Conservation (phyloP, 306 rosid species). For the Rosa rugosa region DNA sequence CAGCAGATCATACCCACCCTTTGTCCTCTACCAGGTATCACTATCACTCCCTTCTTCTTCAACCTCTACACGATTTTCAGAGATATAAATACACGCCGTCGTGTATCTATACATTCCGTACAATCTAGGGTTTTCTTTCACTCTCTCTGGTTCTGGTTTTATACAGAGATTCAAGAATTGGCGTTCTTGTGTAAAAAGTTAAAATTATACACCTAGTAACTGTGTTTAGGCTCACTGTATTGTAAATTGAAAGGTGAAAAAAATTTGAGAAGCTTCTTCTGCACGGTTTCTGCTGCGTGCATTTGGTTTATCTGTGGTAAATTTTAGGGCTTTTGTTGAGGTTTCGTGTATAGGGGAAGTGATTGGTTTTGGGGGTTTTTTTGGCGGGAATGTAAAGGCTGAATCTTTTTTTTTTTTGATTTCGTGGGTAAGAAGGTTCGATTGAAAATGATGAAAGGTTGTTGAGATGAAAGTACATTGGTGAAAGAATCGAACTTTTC, state of each 20-base stretch:
- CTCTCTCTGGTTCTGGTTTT: background rate
- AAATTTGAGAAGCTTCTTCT: background rate
- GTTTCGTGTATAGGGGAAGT: too few relatives aligned
- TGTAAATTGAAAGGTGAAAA: background rate
- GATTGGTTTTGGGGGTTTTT: background rate
- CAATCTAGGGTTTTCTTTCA: constrained; percentile 10
- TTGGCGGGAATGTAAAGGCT: constrained; percentile 1
- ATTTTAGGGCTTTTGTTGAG: background rate
- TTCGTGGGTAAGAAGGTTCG: background rate
- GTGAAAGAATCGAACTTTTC: background rate
- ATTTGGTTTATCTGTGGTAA: too few relatives aligned
- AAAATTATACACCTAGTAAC: background rate
- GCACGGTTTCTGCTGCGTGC: background rate
- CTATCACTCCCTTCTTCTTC: background rate
- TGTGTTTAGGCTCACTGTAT: background rate
- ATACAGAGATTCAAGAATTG: background rate
- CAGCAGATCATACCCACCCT: background rate
- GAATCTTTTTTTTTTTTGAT: background rate
- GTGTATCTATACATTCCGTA: background rate
- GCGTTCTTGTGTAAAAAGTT: background rate
- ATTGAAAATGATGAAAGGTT: background rate
- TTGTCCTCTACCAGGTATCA: constrained; percentile 12
- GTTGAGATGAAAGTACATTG: background rate
- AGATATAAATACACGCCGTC: background rate
- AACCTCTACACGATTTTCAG: background rate